phyloP scores from a whole-genome alignment of 129 eudicot species.

The Flaveria bidentis region DNA sequence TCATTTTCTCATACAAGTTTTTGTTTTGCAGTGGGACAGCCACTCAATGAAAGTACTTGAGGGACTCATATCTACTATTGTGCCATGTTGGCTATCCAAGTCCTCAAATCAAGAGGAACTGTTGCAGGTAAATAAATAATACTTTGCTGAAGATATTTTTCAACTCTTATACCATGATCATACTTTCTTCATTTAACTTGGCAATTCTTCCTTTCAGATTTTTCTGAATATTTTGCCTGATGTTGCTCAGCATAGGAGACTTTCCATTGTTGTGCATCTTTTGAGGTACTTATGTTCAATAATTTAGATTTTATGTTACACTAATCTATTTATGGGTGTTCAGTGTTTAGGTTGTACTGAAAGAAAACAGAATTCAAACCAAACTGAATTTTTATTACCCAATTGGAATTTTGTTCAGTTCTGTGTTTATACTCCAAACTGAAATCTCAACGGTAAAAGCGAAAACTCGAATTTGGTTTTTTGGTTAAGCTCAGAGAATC shows the following conservation, averaged over 20 bases:
- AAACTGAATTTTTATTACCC: neutral
- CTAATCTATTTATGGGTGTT: neutral
- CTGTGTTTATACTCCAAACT: neutral
- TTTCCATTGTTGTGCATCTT: conserved; percentile 59
- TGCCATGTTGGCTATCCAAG: conserved; percentile 81
- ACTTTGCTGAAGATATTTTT: conserved; percentile 3
- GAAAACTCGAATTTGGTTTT: no score
- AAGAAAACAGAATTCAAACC: neutral
- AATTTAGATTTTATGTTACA: conserved; percentile 3
- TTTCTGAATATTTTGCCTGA: conserved; percentile 68
- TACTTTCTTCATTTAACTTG: neutral
- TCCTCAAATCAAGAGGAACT: conserved; percentile 48
- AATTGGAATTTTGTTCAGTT: neutral
- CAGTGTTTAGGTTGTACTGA: neutral
- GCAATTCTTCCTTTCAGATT: conserved; percentile 40
- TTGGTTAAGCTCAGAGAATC: no score
- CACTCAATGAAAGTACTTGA: conserved; percentile 79
- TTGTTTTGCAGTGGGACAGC: conserved; percentile 57
- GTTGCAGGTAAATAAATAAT: conserved; percentile 56
- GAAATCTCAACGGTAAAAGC: neutral
- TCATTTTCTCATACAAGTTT: conserved; percentile 4
- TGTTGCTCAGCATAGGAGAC: conserved; percentile 72
- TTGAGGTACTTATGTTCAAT: conserved; percentile 51
- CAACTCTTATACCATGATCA: neutral
- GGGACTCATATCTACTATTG: conserved; percentile 69